Conservation (phyloP, 306 rosid genomes). For the Corylus americana region DNA sequence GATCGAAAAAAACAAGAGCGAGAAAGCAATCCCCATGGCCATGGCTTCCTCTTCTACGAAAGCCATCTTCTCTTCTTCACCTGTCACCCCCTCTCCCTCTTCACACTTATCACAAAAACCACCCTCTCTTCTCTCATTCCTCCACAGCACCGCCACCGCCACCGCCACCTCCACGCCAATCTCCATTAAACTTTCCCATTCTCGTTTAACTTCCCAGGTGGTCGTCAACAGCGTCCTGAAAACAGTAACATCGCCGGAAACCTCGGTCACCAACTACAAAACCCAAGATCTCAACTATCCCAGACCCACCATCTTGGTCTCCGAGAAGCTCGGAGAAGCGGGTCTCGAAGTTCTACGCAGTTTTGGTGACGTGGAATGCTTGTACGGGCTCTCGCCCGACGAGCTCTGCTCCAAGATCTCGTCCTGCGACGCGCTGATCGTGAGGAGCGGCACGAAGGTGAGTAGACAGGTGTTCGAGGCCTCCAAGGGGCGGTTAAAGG, state of each 20-base stretch:
- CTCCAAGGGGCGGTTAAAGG: conserved; percentile 69
- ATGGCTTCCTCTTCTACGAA: conserved; percentile 64
- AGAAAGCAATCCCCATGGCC: conserved; percentile 4
- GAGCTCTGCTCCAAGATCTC: conserved; percentile 73
- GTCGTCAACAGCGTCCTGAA: conserved; percentile 38
- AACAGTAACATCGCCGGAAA: conserved; percentile 25
- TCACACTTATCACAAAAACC: conserved; percentile 22
- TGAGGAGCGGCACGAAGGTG: conserved; percentile 85
- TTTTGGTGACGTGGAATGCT: conserved; percentile 66
- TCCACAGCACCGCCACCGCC: conserved; percentile 27
- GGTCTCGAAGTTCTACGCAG: conserved; percentile 60
- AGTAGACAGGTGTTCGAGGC: conserved; percentile 68
- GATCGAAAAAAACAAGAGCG: too few species aligned
- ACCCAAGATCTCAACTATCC: not conserved
- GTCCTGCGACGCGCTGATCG: conserved; percentile 72
- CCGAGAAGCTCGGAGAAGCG: conserved; percentile 87
- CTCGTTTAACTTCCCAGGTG: not conserved
- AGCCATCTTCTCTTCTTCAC: conserved; percentile 22
- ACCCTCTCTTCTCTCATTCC: conserved; percentile 44
- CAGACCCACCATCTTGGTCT: conserved; percentile 60
- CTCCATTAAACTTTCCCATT: conserved; percentile 26
- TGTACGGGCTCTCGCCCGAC: conserved; percentile 52
- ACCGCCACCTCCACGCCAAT: conserved; percentile 25
- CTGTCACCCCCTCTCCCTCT: conserved; percentile 15
- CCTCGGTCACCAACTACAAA: conserved; percentile 1